Conservation (phyloP, 768 basidiomycete species). For the Obba rivulosa region DNA sequence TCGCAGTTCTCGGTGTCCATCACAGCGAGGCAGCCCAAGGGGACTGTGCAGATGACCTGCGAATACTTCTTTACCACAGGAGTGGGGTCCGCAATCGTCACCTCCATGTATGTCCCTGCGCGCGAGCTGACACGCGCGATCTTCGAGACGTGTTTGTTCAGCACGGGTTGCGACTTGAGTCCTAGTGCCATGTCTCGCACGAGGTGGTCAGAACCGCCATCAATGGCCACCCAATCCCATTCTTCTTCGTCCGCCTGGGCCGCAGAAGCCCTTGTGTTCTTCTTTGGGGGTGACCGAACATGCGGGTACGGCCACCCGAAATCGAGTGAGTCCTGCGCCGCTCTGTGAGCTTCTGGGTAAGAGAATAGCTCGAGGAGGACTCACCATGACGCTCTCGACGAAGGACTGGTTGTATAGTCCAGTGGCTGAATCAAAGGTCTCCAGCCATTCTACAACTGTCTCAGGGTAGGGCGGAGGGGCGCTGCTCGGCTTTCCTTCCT, state of each 20-base stretch:
- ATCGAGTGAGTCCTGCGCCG: background rate
- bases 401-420: conserved; percentile 10
- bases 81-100: background rate
- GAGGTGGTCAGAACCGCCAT: conserved; percentile 8
- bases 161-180: background rate
- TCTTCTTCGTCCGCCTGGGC: background rate
- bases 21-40: conserved; percentile 31
- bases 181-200: background rate
- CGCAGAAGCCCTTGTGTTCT: conserved; percentile 2
- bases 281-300: background rate
- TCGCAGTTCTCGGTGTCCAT: conserved; percentile 21
- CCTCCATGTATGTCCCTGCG: no score
- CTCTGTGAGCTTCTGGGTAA: no score
- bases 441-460: conserved; percentile 10
- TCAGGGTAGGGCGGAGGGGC: background rate
- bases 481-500: background rate
- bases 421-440: conserved; percentile 11
- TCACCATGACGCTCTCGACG: conserved; percentile 5
- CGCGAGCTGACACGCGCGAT: background rate
- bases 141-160: conserved; percentile 1
- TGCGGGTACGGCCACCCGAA: background rate
- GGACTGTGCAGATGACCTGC: conserved; percentile 39
- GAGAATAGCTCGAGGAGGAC: no score
- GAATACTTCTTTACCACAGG: conserved; percentile 17
- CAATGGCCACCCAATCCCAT: background rate